A percentile compares a stretch with the other conserved stretches of the same genome.
Evolutionary conservation across 2,329 filamentous ascomycete genomes (phyloP).

Genomic region (Trichoderma sp.): DNA sequence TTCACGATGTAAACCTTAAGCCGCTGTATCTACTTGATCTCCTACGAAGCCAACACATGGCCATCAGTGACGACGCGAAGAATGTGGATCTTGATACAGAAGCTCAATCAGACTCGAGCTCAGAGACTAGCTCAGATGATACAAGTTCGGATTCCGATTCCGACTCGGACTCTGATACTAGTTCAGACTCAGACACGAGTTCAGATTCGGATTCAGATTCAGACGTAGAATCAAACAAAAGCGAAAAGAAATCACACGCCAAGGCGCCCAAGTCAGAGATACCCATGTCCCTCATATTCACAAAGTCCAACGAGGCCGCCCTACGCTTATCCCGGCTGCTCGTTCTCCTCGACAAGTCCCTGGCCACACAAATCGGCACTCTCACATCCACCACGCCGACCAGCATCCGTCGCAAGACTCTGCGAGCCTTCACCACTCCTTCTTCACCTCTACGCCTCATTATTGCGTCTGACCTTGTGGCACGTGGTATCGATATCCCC

Average conservation of each 20-base stretch:
- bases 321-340: slow-evolving; percentile 82
- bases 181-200: slow-evolving; percentile 35
- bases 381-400: slow-evolving; percentile 78
- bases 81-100: not conserved
- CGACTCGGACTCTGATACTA: slow-evolving; percentile 32
- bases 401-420: slow-evolving; percentile 62
- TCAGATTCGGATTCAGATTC: slow-evolving; percentile 35
- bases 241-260: not conserved
- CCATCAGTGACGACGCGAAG: slow-evolving; percentile 21
- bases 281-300: slow-evolving; percentile 72
- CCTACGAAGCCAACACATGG: slow-evolving; percentile 56
- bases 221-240: slow-evolving; percentile 12
- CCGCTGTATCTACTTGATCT: slow-evolving; percentile 82
- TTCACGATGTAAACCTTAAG: slow-evolving; percentile 68
- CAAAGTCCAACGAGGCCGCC: slow-evolving; percentile 83
- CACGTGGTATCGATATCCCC: slow-evolving; percentile 81
- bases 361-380: slow-evolving; percentile 59
- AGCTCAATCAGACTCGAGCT: slow-evolving; percentile 31
- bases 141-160: slow-evolving; percentile 32
- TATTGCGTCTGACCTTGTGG: slow-evolving; percentile 89
- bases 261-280: slow-evolving; percentile 22
- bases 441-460: slow-evolving; percentile 70
- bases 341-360: slow-evolving; percentile 58
- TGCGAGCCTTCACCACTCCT: slow-evolving; percentile 63
- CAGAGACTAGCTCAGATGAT: slow-evolving; percentile 28